A percentile compares a stretch with the other conserved stretches of the same genome.
These are phyloP conservation scores for Camelina hispida DNA, from an alignment of 345 rosid species.

Conservation along the genomic window DNA sequence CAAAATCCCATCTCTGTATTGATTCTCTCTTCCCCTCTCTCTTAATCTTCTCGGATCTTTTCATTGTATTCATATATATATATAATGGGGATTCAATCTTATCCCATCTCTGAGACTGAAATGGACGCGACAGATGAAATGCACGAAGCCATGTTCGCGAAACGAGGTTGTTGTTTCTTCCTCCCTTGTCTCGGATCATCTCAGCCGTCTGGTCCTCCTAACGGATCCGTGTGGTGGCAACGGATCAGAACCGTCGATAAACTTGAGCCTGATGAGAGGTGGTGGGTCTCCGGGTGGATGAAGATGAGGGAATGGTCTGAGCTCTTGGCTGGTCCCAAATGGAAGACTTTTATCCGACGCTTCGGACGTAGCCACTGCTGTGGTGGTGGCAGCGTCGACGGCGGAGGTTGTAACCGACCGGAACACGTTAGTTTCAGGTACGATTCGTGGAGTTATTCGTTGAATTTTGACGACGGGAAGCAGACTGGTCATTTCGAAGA, in stretches of 20 bases:
- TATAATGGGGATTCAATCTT: slow-evolving; percentile 32
- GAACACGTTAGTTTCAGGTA: slow-evolving; percentile 59
- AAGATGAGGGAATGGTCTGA: slow-evolving; percentile 61
- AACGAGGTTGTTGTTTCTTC: slow-evolving; percentile 51
- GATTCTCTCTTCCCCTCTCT: slow-evolving; percentile 33
- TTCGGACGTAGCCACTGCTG: slow-evolving; percentile 42
- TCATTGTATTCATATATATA: slow-evolving; percentile 21
- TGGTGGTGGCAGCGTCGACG: slow-evolving; percentile 5
- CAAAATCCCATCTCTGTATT: slow-evolving; percentile 26
- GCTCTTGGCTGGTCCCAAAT: slow-evolving; percentile 53
- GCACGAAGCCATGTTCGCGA: slow-evolving; percentile 45
- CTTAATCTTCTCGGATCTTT: slow-evolving; percentile 1
- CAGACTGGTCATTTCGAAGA: slow-evolving; percentile 45
- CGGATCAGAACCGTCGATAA: slow-evolving; percentile 45
- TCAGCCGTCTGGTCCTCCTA: slow-evolving; percentile 30
- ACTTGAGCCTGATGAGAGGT: slow-evolving; percentile 38
- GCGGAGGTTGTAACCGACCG: slow-evolving; percentile 27
- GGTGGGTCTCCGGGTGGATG: slow-evolving; percentile 57
- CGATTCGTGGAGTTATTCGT: slow-evolving; percentile 80
- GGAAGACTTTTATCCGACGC: slow-evolving; percentile 61
- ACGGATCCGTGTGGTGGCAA: slow-evolving; percentile 49
- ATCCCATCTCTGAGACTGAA: slow-evolving; percentile 27
- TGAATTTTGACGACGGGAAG: slow-evolving; percentile 83
- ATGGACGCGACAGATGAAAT: slow-evolving; percentile 44
- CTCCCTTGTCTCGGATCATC: slow-evolving; percentile 46